Evolutionary conservation across 331 rosid genomes (phyloP).

Genomic region (Pyracantha coccinea): DNA sequence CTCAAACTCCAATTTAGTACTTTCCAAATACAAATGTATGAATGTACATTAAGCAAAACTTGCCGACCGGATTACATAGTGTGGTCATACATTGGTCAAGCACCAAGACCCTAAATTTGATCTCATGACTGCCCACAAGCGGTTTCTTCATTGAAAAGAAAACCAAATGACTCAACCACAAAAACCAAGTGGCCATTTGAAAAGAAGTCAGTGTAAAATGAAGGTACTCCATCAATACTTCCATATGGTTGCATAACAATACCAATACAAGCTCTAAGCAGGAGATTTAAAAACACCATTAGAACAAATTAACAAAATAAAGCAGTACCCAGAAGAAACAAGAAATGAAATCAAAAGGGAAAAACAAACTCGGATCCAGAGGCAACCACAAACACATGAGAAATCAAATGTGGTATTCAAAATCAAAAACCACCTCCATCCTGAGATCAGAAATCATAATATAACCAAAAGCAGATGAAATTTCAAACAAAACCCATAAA

Average conservation of each 20-base stretch:
- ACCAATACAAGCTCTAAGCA: neutral
- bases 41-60: neutral
- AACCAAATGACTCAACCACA: slow-evolving; percentile 2
- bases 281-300: neutral
- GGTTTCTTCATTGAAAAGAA: neutral
- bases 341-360: neutral
- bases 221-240: neutral
- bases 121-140: neutral
- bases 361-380: slow-evolving; percentile 4
- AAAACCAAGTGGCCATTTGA: neutral
- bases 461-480: neutral
- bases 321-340: neutral
- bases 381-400: neutral
- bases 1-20: neutral
- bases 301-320: neutral
- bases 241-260: neutral
- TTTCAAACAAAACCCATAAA: slow-evolving; percentile 4
- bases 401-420: neutral
- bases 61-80: neutral
- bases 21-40: neutral
- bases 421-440: neutral
- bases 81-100: neutral
- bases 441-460: slow-evolving; percentile 4
- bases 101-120: neutral
- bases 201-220: slow-evolving; percentile 1